These are phyloP conservation scores for Eucalyptus dawsonii DNA, from an alignment of 345 rosid species.

Conservation along the genomic window DNA sequence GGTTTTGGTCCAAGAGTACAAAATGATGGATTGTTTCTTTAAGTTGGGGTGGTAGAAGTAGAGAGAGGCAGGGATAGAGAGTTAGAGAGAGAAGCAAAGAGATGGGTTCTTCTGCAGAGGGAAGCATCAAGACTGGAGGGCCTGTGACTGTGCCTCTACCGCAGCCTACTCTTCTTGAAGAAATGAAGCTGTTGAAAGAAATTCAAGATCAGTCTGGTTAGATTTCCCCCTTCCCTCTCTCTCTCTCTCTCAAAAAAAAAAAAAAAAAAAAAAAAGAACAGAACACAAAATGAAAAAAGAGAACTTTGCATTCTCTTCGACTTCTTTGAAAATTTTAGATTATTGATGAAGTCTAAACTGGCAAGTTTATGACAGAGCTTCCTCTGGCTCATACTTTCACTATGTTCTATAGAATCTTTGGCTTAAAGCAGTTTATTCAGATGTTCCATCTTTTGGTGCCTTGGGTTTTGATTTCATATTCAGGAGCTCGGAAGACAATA, in stretches of 20 bases:
- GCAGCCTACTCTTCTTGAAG: constrained; percentile 55
- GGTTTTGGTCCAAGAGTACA: neutral
- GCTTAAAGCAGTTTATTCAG: neutral
- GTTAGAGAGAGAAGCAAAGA: neutral
- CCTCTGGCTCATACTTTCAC: neutral
- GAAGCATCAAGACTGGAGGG: constrained; percentile 41
- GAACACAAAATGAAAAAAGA: neutral
- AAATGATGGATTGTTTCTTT: neutral
- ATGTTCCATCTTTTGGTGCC: neutral
- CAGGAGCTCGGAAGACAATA: constrained; percentile 63
- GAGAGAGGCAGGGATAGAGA: neutral
- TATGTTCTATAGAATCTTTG: neutral
- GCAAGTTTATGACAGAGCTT: neutral
- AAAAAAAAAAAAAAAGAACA: neutral
- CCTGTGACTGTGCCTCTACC: constrained; percentile 11
- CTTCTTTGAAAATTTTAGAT: neutral
- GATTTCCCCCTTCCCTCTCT: neutral
- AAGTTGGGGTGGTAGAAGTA: neutral
- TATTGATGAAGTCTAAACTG: neutral
- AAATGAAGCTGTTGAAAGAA: constrained; percentile 87
- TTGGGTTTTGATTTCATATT: neutral
- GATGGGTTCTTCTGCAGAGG: constrained; percentile 52
- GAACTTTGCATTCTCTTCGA: neutral
- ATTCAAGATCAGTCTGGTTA: constrained; percentile 84
- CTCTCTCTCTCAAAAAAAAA: neutral